Percentiles rank a stretch among this genome's conserved stretches.
These are phyloP conservation scores for Termitomyces sp. DNA, from an alignment of 768 basidiomycete species.

Conservation along the genomic window DNA sequence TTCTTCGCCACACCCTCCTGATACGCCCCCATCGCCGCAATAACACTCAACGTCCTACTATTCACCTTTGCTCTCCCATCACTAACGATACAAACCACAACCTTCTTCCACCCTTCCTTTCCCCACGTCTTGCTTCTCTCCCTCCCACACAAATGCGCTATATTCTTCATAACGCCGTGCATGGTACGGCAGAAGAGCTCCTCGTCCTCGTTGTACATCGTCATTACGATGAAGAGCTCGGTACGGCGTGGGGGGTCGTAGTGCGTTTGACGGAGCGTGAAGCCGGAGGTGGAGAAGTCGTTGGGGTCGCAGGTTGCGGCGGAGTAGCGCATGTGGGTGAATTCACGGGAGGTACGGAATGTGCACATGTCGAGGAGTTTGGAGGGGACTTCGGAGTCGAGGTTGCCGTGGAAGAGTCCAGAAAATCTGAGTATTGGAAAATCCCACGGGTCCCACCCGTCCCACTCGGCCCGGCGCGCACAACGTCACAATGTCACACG, in stretches of 20 bases:
- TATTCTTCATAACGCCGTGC: conserved; percentile 95
- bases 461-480: no score
- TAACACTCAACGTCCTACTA: no score
- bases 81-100: no score
- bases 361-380: conserved; percentile 86
- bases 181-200: conserved; percentile 89
- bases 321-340: conserved; percentile 94
- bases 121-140: conserved; percentile 94
- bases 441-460: no score
- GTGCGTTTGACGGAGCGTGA: conserved; percentile 86
- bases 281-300: conserved; percentile 78
- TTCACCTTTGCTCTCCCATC: no score
- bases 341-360: conserved; percentile 79
- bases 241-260: conserved; percentile 90
- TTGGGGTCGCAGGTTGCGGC: conserved; percentile 97
- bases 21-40: no score
- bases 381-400: conserved; percentile 86
- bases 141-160: conserved; percentile 84
- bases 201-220: no score
- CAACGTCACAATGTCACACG: no score
- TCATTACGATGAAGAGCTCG: conserved; percentile 95
- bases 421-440: no score
- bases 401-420: conserved; percentile 87
- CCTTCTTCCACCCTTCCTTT: conserved; percentile 97
- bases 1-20: no score